Evolutionary conservation across 805 yeast species (phyloP).

Genomic region (Scheffersomyces amazonensis): DNA sequence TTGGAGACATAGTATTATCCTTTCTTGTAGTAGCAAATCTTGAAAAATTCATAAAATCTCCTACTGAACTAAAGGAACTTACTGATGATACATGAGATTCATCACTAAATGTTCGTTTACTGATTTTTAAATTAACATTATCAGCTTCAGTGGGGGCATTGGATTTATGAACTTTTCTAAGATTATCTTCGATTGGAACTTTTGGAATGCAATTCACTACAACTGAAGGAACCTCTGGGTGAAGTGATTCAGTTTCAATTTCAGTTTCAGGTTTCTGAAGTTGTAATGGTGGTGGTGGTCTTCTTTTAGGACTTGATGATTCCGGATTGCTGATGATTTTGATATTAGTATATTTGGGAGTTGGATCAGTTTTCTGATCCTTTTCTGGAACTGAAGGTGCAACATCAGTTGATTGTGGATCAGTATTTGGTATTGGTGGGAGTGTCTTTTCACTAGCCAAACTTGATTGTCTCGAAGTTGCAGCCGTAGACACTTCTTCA

Average conservation of each 20-base stretch:
- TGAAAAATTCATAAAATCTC: constrained; percentile 23
- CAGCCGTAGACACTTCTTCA: constrained; percentile 33
- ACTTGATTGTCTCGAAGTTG: constrained; percentile 30
- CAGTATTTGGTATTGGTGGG: constrained; percentile 9
- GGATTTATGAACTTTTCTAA: constrained; percentile 7
- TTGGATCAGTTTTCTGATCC: neutral
- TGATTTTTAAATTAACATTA: constrained; percentile 10
- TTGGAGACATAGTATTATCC: neutral
- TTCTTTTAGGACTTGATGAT: neutral
- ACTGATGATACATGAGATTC: constrained; percentile 38
- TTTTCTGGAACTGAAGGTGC: neutral
- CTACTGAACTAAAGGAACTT: constrained; percentile 34
- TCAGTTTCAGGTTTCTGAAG: neutral
- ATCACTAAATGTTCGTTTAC: constrained; percentile 32
- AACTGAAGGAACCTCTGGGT: neutral
- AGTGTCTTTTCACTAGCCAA: constrained; percentile 11
- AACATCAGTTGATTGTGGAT: neutral
- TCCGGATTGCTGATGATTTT: neutral
- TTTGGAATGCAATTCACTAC: constrained; percentile 4
- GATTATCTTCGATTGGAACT: constrained; percentile 10
- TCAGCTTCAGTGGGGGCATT: constrained; percentile 8
- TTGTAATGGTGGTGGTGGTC: constrained; percentile 4
- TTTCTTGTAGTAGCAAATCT: neutral
- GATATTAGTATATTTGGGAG: neutral
- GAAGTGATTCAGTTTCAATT: neutral